Evolutionary conservation across 306 rosid genomes (phyloP).

Genomic region (Fagus crenata): DNA sequence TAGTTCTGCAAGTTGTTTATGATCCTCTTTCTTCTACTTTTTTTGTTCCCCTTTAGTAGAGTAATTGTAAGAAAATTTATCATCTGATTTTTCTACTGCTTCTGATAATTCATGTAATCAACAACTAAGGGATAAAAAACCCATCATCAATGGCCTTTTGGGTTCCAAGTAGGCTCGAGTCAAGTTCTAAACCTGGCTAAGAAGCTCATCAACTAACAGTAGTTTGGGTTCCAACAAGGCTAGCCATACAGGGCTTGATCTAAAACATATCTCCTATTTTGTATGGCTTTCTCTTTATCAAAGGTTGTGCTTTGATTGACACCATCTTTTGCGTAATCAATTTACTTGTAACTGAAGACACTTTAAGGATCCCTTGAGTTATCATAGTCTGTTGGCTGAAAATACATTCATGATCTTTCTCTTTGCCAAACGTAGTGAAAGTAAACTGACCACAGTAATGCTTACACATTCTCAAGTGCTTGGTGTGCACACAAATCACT

Average conservation of each 20-base stretch:
- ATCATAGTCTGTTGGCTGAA: neutral
- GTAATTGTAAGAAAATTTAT: neutral
- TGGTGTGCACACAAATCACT: no score
- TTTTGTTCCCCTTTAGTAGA: neutral
- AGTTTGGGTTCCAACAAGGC: neutral
- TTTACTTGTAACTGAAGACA: neutral
- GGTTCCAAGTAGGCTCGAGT: neutral
- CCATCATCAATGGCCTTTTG: neutral
- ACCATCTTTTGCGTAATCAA: neutral
- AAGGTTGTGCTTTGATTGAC: no score
- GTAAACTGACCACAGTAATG: neutral
- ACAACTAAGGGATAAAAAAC: neutral
- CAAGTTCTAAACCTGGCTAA: neutral
- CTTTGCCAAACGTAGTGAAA: neutral
- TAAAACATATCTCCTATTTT: no score
- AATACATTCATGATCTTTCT: neutral
- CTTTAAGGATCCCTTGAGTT: neutral
- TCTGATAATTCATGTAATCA: slow-evolving; percentile 8
- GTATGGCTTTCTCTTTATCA: no score
- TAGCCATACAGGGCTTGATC: no score
- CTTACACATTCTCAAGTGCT: no score
- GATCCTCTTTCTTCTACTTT: slow-evolving; percentile 2
- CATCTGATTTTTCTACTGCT: neutral
- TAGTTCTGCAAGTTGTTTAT: slow-evolving; percentile 2
- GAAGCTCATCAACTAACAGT: neutral